Conservation (phyloP, 495 filamentous ascomycete genomes). For the Penicillium paradoxum region DNA sequence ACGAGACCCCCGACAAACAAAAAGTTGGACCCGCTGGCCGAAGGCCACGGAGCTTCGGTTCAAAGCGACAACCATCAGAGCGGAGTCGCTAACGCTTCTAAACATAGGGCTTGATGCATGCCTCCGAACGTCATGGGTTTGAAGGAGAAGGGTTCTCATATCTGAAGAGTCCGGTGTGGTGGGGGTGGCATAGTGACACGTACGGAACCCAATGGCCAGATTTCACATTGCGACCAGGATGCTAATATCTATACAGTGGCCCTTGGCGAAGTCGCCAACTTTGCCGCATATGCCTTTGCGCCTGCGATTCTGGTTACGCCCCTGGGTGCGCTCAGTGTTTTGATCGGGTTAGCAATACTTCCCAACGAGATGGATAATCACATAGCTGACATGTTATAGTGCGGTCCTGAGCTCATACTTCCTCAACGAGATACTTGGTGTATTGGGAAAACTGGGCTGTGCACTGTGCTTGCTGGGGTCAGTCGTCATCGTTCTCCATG, state of each 20-base stretch:
- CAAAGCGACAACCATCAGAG: not conserved
- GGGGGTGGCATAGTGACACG: constrained; percentile 85
- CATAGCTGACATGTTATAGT: constrained; percentile 40
- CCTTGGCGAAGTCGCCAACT: constrained; percentile 88
- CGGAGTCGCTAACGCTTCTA: constrained; percentile 15
- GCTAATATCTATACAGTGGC: constrained; percentile 51
- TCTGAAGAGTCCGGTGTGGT: constrained; percentile 88
- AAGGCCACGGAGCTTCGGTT: not conserved
- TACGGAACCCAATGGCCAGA: constrained; percentile 39
- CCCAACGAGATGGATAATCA: not conserved
- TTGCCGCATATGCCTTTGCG: constrained; percentile 96
- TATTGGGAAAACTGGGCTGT: constrained; percentile 87
- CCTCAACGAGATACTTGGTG: constrained; percentile 80
- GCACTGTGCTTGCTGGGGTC: constrained; percentile 95
- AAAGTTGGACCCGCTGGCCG: not conserved
- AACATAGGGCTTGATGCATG: constrained; percentile 77
- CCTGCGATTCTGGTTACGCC: constrained; percentile 96
- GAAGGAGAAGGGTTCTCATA: constrained; percentile 96
- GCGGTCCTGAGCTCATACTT: constrained; percentile 94
- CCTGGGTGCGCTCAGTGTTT: constrained; percentile 83
- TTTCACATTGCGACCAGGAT: not conserved
- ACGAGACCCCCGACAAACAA: not conserved
- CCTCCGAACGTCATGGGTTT: constrained; percentile 86
- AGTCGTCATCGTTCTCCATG: constrained; percentile 95
- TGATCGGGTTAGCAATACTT: constrained; percentile 64